phyloP scores from a whole-genome alignment of 331 rosid genomes.

The Quercus tomentella region DNA sequence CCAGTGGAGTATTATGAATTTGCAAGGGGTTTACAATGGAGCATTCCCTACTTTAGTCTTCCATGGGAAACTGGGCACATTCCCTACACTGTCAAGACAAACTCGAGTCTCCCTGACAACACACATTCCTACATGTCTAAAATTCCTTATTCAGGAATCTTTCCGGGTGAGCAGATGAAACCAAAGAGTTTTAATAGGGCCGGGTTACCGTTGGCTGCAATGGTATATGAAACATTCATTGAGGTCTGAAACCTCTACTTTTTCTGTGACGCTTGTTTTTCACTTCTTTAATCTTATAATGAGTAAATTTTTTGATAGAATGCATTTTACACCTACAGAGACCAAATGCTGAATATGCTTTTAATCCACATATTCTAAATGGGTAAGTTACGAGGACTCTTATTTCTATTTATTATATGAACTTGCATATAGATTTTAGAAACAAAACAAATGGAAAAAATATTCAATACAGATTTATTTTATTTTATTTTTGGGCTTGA shows the following conservation, averaged over 20 bases:
- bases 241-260: constrained; percentile 46
- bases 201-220: constrained; percentile 76
- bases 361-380: constrained; percentile 33
- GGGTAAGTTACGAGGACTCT: constrained; percentile 43
- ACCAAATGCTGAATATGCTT: constrained; percentile 71
- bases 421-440: not conserved
- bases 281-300: not conserved
- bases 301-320: not conserved
- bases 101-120: constrained; percentile 42
- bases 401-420: not conserved
- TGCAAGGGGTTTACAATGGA: constrained; percentile 68
- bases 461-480: not conserved
- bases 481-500: no score
- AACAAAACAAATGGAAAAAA: not conserved
- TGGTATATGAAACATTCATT: constrained; percentile 62
- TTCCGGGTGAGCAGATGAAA: constrained; percentile 27
- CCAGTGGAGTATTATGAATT: constrained; percentile 82
- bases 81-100: constrained; percentile 24
- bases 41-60: constrained; percentile 61
- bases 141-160: constrained; percentile 21
- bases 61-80: constrained; percentile 69
- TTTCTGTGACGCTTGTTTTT: not conserved
- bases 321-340: constrained; percentile 39
- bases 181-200: constrained; percentile 28
- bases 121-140: constrained; percentile 31